Percentiles rank a stretch among this genome's conserved stretches.
phyloP scores from a whole-genome alignment of 2,329 filamentous ascomycete species.

The Trichoderma harzianum region DNA sequence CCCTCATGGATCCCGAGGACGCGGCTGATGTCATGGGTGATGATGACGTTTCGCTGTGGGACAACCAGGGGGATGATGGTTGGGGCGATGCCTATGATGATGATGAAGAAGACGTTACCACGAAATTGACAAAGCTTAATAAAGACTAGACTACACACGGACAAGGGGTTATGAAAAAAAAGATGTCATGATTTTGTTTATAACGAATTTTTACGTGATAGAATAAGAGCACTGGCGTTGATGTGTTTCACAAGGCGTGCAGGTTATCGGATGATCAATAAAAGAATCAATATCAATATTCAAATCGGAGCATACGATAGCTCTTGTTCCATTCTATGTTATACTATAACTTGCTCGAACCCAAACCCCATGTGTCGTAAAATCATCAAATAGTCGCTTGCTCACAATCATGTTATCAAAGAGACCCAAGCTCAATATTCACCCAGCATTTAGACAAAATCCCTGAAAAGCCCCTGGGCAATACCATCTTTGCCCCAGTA shows the following conservation, averaged over 20 bases:
- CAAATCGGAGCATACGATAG: neutral
- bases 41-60: slow-evolving; percentile 59
- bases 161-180: neutral
- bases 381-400: neutral
- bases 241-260: neutral
- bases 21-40: slow-evolving; percentile 55
- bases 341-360: neutral
- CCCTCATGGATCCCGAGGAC: slow-evolving; percentile 46
- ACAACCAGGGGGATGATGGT: slow-evolving; percentile 34
- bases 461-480: neutral
- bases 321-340: slow-evolving; percentile 5
- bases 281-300: neutral
- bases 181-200: neutral
- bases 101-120: neutral
- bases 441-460: neutral
- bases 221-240: neutral
- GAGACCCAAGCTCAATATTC: neutral
- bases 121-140: slow-evolving; percentile 4
- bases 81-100: slow-evolving; percentile 28
- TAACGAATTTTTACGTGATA: neutral
- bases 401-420: neutral
- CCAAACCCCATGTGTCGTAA: neutral
- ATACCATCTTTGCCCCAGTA: neutral
- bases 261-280: neutral
- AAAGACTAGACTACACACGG: neutral